Conservation (phyloP, 176 grass and related monocot species). For the Ensete glaucum region DNA sequence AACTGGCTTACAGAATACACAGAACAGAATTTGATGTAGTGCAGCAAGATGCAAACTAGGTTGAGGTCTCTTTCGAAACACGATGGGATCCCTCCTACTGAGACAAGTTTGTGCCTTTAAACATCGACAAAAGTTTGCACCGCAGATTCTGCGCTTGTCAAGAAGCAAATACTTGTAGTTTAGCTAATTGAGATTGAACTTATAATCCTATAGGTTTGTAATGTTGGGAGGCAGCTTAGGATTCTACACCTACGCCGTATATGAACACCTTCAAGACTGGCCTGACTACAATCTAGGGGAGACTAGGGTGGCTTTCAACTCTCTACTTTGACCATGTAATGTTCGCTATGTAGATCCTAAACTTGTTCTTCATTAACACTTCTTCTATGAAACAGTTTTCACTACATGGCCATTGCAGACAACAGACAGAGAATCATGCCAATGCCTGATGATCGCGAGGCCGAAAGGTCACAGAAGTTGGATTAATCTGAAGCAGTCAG, state of each 20-base stretch:
- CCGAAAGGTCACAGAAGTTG: no score
- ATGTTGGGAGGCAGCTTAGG: constrained; percentile 56
- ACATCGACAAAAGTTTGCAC: constrained; percentile 49
- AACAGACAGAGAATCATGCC: no score
- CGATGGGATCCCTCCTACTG: constrained; percentile 32
- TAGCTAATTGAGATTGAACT: neutral
- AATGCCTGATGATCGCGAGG: no score
- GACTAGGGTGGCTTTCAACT: constrained; percentile 48
- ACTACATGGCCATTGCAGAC: no score
- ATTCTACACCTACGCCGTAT: constrained; percentile 66
- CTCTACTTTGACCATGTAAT: no score
- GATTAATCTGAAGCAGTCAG: no score
- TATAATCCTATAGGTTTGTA: constrained; percentile 29
- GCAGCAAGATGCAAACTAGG: constrained; percentile 28
- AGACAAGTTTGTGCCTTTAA: constrained; percentile 19
- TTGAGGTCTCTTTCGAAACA: constrained; percentile 73
- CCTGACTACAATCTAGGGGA: constrained; percentile 35
- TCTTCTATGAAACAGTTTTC: no score
- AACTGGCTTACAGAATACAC: constrained; percentile 32
- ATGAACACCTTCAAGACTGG: constrained; percentile 33
- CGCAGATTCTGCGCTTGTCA: neutral
- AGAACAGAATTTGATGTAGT: constrained; percentile 38
- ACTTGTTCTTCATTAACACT: no score
- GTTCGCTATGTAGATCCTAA: no score
- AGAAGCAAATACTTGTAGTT: neutral